phyloP scores from a whole-genome alignment of 2,329 filamentous ascomycete species.

The Clarireedia hainanense region DNA sequence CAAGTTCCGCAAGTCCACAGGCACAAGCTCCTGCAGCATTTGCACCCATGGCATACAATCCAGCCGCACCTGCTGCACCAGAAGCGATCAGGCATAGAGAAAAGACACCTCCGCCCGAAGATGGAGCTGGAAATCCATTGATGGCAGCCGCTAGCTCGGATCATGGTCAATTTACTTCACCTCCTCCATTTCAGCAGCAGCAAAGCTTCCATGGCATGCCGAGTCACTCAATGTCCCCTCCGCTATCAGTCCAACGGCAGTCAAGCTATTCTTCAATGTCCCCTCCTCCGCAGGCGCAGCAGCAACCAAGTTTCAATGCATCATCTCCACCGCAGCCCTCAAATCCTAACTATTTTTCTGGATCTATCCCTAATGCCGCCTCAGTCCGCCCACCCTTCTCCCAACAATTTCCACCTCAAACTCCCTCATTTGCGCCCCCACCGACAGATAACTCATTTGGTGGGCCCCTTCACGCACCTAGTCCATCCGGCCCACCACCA shows the following conservation, averaged over 20 bases:
- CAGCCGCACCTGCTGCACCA: constrained; percentile 67
- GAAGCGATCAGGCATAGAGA: constrained; percentile 66
- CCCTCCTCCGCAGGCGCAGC: constrained; percentile 1
- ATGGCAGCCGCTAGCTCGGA: constrained; percentile 51
- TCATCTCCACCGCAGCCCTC: background rate
- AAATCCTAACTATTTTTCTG: constrained; percentile 31
- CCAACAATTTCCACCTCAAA: constrained; percentile 10
- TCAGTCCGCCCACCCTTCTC: constrained; percentile 13
- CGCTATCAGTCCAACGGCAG: constrained; percentile 11
- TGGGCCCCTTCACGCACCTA: constrained; percentile 1
- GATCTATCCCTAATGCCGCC: constrained; percentile 23
- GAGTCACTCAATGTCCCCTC: constrained; percentile 10
- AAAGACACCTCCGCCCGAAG: constrained; percentile 70
- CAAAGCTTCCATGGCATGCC: constrained; percentile 6
- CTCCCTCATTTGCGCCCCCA: constrained; percentile 15
- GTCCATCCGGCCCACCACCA: constrained; percentile 10
- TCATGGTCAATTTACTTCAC: constrained; percentile 46
- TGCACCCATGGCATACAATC: constrained; percentile 67
- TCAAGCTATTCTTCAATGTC: constrained; percentile 6
- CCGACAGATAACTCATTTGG: constrained; percentile 10
- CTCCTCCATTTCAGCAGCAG: constrained; percentile 33
- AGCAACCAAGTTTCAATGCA: background rate
- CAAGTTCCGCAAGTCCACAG: constrained; percentile 30
- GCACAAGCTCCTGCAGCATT: constrained; percentile 32
- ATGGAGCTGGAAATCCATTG: constrained; percentile 52